phyloP scores from a whole-genome alignment of 495 filamentous ascomycete species.

The Trichoderma orchidacearum region DNA sequence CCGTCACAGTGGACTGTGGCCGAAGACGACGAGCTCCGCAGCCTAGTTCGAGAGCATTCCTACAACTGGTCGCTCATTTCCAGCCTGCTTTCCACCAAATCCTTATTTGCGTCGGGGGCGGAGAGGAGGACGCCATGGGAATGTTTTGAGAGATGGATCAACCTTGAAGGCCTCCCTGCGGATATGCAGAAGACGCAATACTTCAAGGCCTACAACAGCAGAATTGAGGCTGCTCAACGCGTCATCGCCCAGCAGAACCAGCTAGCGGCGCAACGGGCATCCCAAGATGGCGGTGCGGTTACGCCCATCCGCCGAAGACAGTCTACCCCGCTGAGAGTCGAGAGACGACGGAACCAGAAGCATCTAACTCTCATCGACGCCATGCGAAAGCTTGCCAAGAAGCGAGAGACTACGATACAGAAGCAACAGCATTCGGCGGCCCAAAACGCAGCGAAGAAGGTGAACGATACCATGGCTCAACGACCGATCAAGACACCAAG shows the following conservation, averaged over 20 bases:
- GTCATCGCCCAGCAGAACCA: slow-evolving; percentile 46
- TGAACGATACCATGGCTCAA: slow-evolving; percentile 48
- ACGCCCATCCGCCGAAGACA: slow-evolving; percentile 43
- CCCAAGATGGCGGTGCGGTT: slow-evolving; percentile 41
- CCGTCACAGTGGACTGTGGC: slow-evolving; percentile 82
- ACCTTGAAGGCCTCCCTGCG: slow-evolving; percentile 71
- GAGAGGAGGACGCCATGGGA: slow-evolving; percentile 96
- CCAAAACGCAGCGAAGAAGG: slow-evolving; percentile 56
- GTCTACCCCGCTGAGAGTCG: slow-evolving; percentile 64
- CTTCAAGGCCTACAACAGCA: slow-evolving; percentile 70
- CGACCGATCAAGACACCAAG: slow-evolving; percentile 52
- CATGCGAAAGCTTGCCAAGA: slow-evolving; percentile 91
- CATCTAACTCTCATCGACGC: slow-evolving; percentile 81
- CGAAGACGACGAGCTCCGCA: slow-evolving; percentile 81
- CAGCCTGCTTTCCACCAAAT: slow-evolving; percentile 57
- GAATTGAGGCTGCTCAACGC: slow-evolving; percentile 68
- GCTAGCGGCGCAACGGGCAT: slow-evolving; percentile 36
- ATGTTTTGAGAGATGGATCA: slow-evolving; percentile 93
- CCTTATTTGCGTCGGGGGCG: slow-evolving; percentile 62
- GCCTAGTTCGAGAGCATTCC: slow-evolving; percentile 75
- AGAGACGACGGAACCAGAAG: slow-evolving; percentile 69
- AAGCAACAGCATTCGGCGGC: slow-evolving; percentile 74
- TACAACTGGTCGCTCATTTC: slow-evolving; percentile 97
- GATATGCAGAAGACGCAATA: slow-evolving; percentile 92
- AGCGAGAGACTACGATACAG: slow-evolving; percentile 68